Conservation (phyloP, 1,284 basidiomycete species). For the Malassezia globosa region DNA sequence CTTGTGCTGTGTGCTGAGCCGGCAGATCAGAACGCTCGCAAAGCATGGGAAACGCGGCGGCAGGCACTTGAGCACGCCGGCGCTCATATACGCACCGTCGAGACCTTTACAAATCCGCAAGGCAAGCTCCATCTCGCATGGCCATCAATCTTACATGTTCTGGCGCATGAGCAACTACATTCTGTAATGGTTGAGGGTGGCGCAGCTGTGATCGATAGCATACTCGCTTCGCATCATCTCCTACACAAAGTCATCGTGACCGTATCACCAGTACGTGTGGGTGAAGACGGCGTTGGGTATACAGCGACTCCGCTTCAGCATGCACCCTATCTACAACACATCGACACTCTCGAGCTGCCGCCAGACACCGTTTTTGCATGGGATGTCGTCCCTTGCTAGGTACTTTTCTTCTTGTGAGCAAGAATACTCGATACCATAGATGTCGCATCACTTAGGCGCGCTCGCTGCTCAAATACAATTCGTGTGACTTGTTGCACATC, state of each 20-base stretch:
- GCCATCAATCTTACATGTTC: constrained; percentile 15
- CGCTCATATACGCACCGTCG: constrained; percentile 24
- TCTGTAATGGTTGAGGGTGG: constrained; percentile 93
- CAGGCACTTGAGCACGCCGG: constrained; percentile 44
- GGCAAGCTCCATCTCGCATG: constrained; percentile 6
- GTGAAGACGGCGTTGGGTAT: constrained; percentile 9
- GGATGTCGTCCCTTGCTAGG: background rate
- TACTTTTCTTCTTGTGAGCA: background rate
- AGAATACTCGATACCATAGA: constrained; percentile 11
- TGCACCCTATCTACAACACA: background rate
- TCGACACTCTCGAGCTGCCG: background rate
- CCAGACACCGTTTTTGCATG: constrained; percentile 7
- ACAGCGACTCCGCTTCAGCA: background rate
- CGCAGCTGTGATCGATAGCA: constrained; percentile 65
- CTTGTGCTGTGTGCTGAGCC: constrained; percentile 53
- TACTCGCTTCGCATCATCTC: constrained; percentile 51
- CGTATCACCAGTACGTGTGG: background rate
- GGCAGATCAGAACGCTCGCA: constrained; percentile 18
- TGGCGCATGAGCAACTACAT: constrained; percentile 51
- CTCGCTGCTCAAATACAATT: constrained; percentile 11
- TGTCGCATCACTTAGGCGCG: constrained; percentile 12
- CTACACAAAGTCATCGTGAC: constrained; percentile 9
- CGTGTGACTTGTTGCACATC: background rate
- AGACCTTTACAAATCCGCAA: too few relatives aligned
- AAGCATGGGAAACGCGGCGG: constrained; percentile 11